These are phyloP conservation scores for Microsporum ferrugineum DNA, from an alignment of 2,329 filamentous ascomycete species.

Conservation along the genomic window DNA sequence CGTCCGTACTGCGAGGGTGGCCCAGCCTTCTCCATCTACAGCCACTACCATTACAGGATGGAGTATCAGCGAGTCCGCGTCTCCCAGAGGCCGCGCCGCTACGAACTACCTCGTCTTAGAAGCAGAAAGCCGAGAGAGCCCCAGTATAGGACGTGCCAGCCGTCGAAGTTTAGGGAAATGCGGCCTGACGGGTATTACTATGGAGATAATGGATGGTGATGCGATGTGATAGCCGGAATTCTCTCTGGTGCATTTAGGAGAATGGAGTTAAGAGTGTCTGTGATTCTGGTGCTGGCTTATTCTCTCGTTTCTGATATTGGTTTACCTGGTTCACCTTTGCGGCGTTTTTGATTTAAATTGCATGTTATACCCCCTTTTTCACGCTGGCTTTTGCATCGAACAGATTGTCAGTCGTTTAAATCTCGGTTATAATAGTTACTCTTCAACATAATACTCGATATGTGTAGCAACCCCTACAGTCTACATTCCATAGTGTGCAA, in stretches of 20 bases:
- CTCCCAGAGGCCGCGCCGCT: neutral
- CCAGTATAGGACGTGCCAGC: neutral
- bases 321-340: neutral
- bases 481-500: neutral
- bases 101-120: neutral
- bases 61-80: neutral
- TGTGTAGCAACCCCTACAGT: neutral
- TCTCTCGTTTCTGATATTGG: neutral
- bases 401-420: neutral
- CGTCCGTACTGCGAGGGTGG: slow-evolving; percentile 2
- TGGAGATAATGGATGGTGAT: slow-evolving; percentile 4
- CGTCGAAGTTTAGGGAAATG: slow-evolving; percentile 5
- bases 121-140: neutral
- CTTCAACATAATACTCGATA: neutral
- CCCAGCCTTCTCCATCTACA: slow-evolving; percentile 2
- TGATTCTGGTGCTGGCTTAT: neutral
- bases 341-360: neutral
- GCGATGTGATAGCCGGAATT: neutral
- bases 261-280: neutral
- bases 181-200: slow-evolving; percentile 7
- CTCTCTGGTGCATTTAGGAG: neutral
- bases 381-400: neutral
- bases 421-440: neutral
- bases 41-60: slow-evolving; percentile 2
- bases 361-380: neutral